Conservation (phyloP, 2,329 filamentous ascomycete species). For the Fusarium phyllophilum region DNA sequence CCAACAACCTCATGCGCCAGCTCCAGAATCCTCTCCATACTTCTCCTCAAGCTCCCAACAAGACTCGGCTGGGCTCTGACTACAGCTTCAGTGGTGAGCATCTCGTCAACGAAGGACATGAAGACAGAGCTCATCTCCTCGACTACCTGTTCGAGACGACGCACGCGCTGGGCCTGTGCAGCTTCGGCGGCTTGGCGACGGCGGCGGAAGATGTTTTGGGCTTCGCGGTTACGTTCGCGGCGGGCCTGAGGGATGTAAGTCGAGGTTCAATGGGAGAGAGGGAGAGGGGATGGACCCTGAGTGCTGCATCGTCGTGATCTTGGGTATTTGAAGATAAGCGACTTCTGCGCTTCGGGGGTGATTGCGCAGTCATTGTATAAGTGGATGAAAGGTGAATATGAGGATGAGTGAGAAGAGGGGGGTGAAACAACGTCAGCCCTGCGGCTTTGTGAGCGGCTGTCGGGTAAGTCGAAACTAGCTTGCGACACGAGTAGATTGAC, state of each 20-base stretch:
- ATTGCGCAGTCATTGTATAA: conserved; percentile 20
- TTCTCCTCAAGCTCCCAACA: conserved; percentile 30
- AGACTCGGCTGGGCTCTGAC: conserved; percentile 34
- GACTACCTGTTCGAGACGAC: conserved; percentile 42
- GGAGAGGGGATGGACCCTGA: conserved; percentile 29
- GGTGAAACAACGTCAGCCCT: not conserved
- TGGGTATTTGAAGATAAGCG: conserved; percentile 31
- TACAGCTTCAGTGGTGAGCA: conserved; percentile 41
- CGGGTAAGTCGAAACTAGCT: not conserved
- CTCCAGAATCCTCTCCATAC: conserved; percentile 37
- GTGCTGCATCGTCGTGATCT: conserved; percentile 39
- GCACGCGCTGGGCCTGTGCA: conserved; percentile 40
- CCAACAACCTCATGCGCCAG: conserved; percentile 43
- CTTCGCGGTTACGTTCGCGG: conserved; percentile 45
- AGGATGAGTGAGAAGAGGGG: not conserved
- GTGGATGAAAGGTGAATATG: not conserved
- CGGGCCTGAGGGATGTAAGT: conserved; percentile 38
- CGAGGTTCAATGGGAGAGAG: not conserved
- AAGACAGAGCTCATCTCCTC: conserved; percentile 47
- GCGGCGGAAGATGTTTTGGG: conserved; percentile 44
- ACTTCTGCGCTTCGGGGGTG: conserved; percentile 35
- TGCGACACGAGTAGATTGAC: not conserved
- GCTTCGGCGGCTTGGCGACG: conserved; percentile 44
- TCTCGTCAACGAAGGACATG: conserved; percentile 44
- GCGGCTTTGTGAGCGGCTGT: not conserved